Evolutionary conservation across 495 filamentous ascomycete species (phyloP), one percentile per base, ranked within the genome.

Genomic region (Xylaria cubensis): DNA sequence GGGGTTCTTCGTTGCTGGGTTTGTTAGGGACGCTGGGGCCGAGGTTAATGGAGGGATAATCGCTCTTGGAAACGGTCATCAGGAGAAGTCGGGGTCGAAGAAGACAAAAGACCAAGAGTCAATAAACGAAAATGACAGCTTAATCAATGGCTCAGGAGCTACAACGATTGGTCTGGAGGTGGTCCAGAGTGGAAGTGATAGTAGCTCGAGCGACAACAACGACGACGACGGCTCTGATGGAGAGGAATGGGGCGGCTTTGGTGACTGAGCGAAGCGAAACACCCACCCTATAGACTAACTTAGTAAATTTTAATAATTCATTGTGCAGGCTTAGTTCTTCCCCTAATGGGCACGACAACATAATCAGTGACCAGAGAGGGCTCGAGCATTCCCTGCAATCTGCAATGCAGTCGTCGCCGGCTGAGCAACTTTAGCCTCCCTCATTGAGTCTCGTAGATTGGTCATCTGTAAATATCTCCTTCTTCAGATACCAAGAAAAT

Each of bases 211-310:
- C 12, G 70, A 62, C 9, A 41, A 0, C 34, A 17, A 13, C 4
- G 34, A 71, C 2, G 12, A 39, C 17, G 76, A 74, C 21, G 73
- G 72, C 34, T 68, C 34, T 10, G 73, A 68, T 17, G 78, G 64
- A 21, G 83, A 82, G 7, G 86, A 82, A 72, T 88, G 86, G 86
- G 77, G 74, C 62, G 86, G 86, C 0, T 85, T 88, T 67, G 80
- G 74, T 15, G 86, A 88, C 75, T 85, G 58, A 79, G 10, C 15
- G 24, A 34, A 48, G 7, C 62, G 4, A 39, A 44, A 26, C 4
- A 24, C 39, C 24, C 4, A n/a, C n/a, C n/a, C n/a, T 7, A 24
- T 12, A 42, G 59, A 36, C 39, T 41, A 5, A 42, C 0, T 7
- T 17, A 6, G 44, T 10, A 5, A n/a, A n/a, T n/a, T n/a, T n/a